phyloP scores from a whole-genome alignment of 31 red algal species.

The Odonthalia washingtoniensis region DNA sequence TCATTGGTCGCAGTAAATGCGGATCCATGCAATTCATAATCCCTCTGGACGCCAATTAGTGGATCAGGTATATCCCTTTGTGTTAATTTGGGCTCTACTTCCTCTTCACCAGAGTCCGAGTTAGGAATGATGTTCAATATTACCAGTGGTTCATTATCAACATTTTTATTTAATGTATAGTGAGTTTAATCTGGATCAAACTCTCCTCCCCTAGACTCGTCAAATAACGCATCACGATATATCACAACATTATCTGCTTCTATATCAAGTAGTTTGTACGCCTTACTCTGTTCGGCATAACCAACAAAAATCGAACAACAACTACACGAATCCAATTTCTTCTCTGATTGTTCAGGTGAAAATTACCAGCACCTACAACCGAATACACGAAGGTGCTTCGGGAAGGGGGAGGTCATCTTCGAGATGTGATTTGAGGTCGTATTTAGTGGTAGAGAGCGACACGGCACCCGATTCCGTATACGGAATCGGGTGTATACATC shows the following conservation, averaged over 20 bases:
- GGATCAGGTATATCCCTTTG: too few species aligned
- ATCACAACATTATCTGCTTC: conserved; percentile 18
- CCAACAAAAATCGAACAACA: background rate
- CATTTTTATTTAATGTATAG: too few species aligned
- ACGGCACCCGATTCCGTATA: too few species aligned
- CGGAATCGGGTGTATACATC: conserved; percentile 6
- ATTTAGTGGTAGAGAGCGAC: background rate
- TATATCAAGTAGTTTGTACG: background rate
- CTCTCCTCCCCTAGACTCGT: background rate
- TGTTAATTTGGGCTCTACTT: too few species aligned
- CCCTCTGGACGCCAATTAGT: too few species aligned
- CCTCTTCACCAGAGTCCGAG: too few species aligned
- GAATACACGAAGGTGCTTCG: background rate
- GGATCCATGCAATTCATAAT: too few species aligned
- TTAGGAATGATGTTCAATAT: too few species aligned
- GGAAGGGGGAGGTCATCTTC: background rate
- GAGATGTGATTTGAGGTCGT: background rate
- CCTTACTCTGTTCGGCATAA: background rate
- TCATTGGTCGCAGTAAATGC: too few species aligned
- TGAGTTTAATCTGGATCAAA: background rate
- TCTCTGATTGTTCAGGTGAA: background rate
- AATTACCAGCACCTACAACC: conserved; percentile 14
- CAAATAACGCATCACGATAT: conserved; percentile 38
- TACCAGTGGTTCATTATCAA: too few species aligned
- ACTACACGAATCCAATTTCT: background rate